Evolutionary conservation across 1,139 yeast genomes (phyloP).

Genomic region (Wickerhamiella infanticola): DNA sequence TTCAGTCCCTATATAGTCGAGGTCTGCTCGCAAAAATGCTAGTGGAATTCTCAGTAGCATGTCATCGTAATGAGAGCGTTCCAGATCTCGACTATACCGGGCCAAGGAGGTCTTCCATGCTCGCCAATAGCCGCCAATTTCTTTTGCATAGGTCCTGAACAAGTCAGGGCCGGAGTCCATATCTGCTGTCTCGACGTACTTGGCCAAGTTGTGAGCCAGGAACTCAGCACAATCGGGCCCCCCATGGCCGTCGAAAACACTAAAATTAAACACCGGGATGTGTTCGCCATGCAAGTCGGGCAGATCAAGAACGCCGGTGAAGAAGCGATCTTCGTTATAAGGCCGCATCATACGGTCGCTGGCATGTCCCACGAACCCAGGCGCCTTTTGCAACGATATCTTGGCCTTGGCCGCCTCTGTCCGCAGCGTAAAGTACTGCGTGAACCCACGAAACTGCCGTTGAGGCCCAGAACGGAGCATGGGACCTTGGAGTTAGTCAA

Average conservation of each 20-base stretch:
- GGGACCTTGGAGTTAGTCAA: too few species aligned
- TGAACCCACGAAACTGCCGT: slow-evolving; percentile 3
- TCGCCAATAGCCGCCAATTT: slow-evolving; percentile 79
- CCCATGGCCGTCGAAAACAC: slow-evolving; percentile 89
- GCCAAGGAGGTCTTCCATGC: slow-evolving; percentile 46
- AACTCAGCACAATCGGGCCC: slow-evolving; percentile 59
- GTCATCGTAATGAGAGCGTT: slow-evolving; percentile 32
- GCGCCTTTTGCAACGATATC: slow-evolving; percentile 49
- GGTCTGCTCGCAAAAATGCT: slow-evolving; percentile 48
- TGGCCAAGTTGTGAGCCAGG: slow-evolving; percentile 38
- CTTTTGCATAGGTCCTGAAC: slow-evolving; percentile 35
- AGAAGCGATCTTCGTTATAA: slow-evolving; percentile 68
- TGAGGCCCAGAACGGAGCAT: not conserved
- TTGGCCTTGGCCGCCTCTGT: slow-evolving; percentile 6
- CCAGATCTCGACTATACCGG: slow-evolving; percentile 24
- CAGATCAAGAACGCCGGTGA: slow-evolving; percentile 40
- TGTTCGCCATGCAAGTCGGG: slow-evolving; percentile 18
- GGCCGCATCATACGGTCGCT: slow-evolving; percentile 61
- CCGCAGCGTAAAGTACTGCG: slow-evolving; percentile 6
- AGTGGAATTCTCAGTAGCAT: slow-evolving; percentile 44
- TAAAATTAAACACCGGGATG: slow-evolving; percentile 42
- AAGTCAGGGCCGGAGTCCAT: slow-evolving; percentile 29
- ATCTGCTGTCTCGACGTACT: slow-evolving; percentile 36
- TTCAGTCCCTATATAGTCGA: slow-evolving; percentile 22
- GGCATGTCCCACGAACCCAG: slow-evolving; percentile 67